These are phyloP conservation scores for Mycena metata DNA, from an alignment of 768 basidiomycete species.

Conservation along the genomic window DNA sequence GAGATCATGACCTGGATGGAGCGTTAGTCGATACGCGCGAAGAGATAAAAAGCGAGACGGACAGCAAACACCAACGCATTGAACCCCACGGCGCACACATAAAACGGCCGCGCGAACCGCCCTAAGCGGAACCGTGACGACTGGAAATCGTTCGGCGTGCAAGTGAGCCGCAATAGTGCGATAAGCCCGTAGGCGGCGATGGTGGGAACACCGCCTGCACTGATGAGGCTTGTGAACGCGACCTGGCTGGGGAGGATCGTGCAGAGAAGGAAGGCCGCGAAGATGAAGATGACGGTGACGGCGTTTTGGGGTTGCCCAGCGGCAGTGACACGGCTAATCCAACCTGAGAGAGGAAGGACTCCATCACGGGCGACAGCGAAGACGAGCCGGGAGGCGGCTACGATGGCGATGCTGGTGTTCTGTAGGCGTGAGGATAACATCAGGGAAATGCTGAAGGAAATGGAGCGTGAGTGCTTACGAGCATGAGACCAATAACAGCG, in stretches of 20 bases:
- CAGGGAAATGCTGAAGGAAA: conserved; percentile 1
- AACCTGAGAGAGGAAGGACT: conserved; percentile 84
- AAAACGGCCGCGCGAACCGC: conserved; percentile 74
- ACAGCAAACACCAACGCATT: conserved; percentile 83
- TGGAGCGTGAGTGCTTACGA: conserved; percentile 62
- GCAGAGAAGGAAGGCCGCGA: conserved; percentile 82
- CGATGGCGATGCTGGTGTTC: conserved; percentile 91
- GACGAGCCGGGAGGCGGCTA: conserved; percentile 89
- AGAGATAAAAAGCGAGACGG: conserved; percentile 45
- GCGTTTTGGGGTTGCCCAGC: conserved; percentile 86
- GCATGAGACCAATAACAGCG: conserved; percentile 85
- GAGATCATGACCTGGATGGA: conserved; percentile 78
- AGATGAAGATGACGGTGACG: conserved; percentile 88
- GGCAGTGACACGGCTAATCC: conserved; percentile 83
- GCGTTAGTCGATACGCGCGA: conserved; percentile 14
- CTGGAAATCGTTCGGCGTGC: conserved; percentile 83
- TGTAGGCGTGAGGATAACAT: conserved; percentile 44
- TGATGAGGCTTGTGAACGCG: conserved; percentile 92
- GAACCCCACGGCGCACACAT: conserved; percentile 75
- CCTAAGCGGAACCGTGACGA: conserved; percentile 82
- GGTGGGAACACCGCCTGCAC: conserved; percentile 87
- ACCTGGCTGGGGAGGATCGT: conserved; percentile 92
- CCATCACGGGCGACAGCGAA: conserved; percentile 97
- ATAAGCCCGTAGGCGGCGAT: conserved; percentile 92
- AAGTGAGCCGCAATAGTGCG: conserved; percentile 77